These are phyloP conservation scores for Diddensiella caesifluorescens DNA, from an alignment of 805 yeast genomes.

Conservation along the genomic window DNA sequence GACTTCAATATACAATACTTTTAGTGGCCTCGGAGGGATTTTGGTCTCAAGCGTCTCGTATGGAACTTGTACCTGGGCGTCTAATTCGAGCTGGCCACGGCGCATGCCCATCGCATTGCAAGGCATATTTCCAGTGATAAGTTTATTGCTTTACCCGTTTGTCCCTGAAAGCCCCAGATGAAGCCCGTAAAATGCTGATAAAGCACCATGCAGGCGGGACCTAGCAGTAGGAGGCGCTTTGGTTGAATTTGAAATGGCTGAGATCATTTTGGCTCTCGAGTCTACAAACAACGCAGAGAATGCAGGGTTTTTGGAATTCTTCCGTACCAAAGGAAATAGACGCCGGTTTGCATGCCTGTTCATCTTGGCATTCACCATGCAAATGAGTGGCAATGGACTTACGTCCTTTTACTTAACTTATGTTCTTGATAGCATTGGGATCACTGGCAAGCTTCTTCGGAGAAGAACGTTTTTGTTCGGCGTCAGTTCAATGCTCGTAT, in stretches of 20 bases:
- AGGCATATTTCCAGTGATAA: constrained; percentile 51
- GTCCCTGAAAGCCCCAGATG: constrained; percentile 40
- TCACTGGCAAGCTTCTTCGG: constrained; percentile 30
- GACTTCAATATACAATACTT: constrained; percentile 30
- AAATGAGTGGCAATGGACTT: constrained; percentile 11
- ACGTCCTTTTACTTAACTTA: constrained; percentile 41
- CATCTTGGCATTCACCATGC: constrained; percentile 10
- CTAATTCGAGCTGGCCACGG: constrained; percentile 43
- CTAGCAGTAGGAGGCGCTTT: too few relatives aligned
- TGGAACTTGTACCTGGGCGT: constrained; percentile 67
- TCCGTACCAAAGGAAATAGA: constrained; percentile 13
- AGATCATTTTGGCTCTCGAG: constrained; percentile 10
- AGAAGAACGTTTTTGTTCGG: constrained; percentile 15
- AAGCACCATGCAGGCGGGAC: constrained; percentile 30
- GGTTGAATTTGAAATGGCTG: constrained; percentile 16
- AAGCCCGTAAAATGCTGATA: constrained; percentile 36
- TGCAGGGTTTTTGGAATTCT: constrained; percentile 16
- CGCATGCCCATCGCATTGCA: constrained; percentile 72
- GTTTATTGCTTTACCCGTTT: constrained; percentile 41
- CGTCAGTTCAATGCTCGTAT: constrained; percentile 12
- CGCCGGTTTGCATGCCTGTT: constrained; percentile 15
- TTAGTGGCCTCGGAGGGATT: constrained; percentile 53
- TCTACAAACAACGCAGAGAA: constrained; percentile 5
- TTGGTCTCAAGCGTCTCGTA: constrained; percentile 50
- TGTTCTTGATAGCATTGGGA: constrained; percentile 50